Conservation (phyloP, 345 rosid genomes). For the Lumnitzera racemosa region DNA sequence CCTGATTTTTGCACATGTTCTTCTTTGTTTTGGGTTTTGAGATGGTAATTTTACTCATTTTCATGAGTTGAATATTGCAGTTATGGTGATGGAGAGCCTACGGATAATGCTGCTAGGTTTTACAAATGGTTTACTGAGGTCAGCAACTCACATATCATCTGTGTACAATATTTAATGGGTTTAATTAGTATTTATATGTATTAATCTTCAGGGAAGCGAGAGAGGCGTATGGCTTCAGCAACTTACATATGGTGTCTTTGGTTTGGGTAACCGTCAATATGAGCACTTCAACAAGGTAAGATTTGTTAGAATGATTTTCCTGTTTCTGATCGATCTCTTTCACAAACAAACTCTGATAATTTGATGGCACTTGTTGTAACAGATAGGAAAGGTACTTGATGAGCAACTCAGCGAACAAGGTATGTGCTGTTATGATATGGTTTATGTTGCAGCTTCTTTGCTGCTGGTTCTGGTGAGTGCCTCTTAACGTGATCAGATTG, state of each 20-base stretch:
- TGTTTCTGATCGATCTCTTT: neutral
- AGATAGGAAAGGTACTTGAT: slow-evolving; percentile 86
- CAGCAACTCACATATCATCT: slow-evolving; percentile 3
- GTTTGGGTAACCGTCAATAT: slow-evolving; percentile 92
- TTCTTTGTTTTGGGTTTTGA: neutral
- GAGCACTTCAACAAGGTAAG: slow-evolving; percentile 93
- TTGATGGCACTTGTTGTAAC: slow-evolving; percentile 8
- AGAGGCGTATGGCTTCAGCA: slow-evolving; percentile 63
- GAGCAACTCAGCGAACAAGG: slow-evolving; percentile 67
- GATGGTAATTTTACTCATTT: neutral
- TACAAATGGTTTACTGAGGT: slow-evolving; percentile 98
- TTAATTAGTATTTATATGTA: slow-evolving; percentile 7
- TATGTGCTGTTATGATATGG: slow-evolving; percentile 21
- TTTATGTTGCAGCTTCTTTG: neutral
- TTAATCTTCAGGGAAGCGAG: slow-evolving; percentile 50
- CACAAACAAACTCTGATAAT: neutral
- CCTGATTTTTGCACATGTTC: neutral
- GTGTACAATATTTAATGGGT: slow-evolving; percentile 3
- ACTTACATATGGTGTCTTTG: slow-evolving; percentile 83
- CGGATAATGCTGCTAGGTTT: slow-evolving; percentile 98
- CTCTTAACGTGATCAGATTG: no score
- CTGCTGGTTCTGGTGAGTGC: no score
- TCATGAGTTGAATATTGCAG: slow-evolving; percentile 28
- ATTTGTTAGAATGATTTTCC: neutral
- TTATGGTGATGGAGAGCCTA: slow-evolving; percentile 99